These are phyloP conservation scores for Articulospora tetracladia DNA, from an alignment of 495 filamentous ascomycete species.

Conservation along the genomic window DNA sequence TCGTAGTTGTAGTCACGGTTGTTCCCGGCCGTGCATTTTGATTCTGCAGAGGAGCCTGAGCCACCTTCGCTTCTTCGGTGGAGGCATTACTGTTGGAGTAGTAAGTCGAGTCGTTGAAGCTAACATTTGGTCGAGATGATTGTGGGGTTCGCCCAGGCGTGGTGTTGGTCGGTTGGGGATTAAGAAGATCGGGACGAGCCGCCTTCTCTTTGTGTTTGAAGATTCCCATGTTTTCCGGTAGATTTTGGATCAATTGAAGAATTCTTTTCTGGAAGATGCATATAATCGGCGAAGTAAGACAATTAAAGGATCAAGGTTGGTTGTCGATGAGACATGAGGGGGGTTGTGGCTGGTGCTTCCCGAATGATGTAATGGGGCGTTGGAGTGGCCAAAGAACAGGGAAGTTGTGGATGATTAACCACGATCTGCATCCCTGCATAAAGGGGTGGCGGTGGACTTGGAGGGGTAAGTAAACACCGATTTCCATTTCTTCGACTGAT, in stretches of 20 bases:
- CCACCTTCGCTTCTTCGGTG: neutral
- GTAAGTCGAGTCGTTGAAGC: constrained; percentile 18
- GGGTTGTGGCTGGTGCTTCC: neutral
- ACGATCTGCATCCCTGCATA: neutral
- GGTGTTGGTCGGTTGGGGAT: neutral
- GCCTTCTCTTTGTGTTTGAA: constrained; percentile 11
- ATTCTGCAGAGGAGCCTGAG: constrained; percentile 8
- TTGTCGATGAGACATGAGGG: neutral
- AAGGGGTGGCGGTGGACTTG: neutral
- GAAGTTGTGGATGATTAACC: neutral
- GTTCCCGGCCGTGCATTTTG: constrained; percentile 13
- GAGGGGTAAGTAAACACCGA: neutral
- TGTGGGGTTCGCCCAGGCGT: neutral
- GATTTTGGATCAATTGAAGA: neutral
- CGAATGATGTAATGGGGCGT: neutral
- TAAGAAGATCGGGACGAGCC: neutral
- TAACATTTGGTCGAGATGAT: constrained; percentile 9
- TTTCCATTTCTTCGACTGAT: too few species aligned
- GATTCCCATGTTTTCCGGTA: neutral
- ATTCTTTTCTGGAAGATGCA: neutral
- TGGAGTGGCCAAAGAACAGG: neutral
- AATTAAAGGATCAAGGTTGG: neutral
- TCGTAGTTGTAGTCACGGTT: constrained; percentile 18
- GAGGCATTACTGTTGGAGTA: constrained; percentile 16
- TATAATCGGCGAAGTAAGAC: neutral